Base-by-base conservation (phyloP, 257 asterid genomes). In the Penstemon newberryi region DNA sequence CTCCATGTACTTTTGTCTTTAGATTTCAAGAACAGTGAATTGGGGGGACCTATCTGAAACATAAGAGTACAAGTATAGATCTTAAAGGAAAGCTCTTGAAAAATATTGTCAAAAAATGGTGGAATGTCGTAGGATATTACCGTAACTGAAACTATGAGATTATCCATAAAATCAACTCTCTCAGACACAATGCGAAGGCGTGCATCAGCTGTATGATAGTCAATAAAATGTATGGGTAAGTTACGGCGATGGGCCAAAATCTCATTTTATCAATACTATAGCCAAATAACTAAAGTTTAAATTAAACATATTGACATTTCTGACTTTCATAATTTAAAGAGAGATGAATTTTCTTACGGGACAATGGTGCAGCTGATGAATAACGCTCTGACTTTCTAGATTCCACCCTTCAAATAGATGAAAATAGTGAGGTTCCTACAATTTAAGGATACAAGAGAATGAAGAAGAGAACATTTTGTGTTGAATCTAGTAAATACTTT, bases 171-270 rank as follows among this genome's bases (percentile, higher is more conserved):
- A 72, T 94, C 99, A 58, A 94, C 95, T 82, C 97, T 86, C 88
- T 94, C 99, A n/a, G 99, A 94, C 66, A 94, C 99, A 53, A 94
- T 94, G 50, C 97, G 96, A 15, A 94, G 99, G 55, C 97, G 97
- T 53, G 99, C 99, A 91, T 94, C 89, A 82, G 99, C 99, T 94
- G 89, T 67, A 77, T 58, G 76, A 70, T 33, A 75, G 66, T 47
- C 59, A 77, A 82, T 51, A 76, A 69, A 25, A 61, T 36, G 47
- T 6, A 36, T 33, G 40, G 70, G 72, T 77, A 68, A 63, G 75
- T 61, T 42, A 40, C 55, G 62, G 67, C 19, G 41, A 70, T 64
- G 40, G 33, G 37, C 54, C 57, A 42, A 37, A 64, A 56, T 50
- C 65, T 59, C 45, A 49, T 63, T 59, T 42, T 38, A 54, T 40